Percentiles rank a stretch among this genome's conserved stretches.
These are phyloP conservation scores for Tetrahymena thermophila DNA, from an alignment of 73 alveolate genomes.

Conservation along the genomic window DNA sequence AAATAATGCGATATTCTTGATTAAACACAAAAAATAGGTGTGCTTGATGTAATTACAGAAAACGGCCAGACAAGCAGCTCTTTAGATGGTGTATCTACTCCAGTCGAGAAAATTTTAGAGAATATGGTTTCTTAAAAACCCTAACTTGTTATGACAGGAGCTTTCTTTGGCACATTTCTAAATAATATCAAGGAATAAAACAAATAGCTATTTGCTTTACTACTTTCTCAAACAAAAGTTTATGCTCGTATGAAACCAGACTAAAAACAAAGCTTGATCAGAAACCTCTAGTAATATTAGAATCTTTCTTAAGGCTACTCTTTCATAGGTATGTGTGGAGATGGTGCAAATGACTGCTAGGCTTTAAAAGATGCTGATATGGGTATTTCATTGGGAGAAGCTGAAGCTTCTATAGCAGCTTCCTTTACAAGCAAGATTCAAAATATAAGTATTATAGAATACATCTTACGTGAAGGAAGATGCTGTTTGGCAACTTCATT, in stretches of 20 bases:
- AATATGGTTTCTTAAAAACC: not conserved
- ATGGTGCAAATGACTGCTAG: constrained; percentile 78
- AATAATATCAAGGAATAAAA: not conserved
- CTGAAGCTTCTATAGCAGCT: constrained; percentile 82
- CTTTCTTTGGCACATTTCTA: constrained; percentile 10
- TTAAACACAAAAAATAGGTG: not conserved
- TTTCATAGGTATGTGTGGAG: constrained; percentile 78
- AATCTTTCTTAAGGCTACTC: not conserved
- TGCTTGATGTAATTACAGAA: not conserved
- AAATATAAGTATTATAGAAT: constrained; percentile 56
- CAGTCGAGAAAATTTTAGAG: not conserved
- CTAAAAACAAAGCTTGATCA: constrained; percentile 66
- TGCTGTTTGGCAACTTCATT: constrained; percentile 83
- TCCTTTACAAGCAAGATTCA: constrained; percentile 63
- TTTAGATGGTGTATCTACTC: not conserved
- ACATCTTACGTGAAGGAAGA: constrained; percentile 46
- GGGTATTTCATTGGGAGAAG: constrained; percentile 68
- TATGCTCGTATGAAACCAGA: constrained; percentile 85
- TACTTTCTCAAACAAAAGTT: constrained; percentile 42
- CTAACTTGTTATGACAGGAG: constrained; percentile 17
- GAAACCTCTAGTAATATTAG: constrained; percentile 48
- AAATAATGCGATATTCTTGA: constrained; percentile 20
- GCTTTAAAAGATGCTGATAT: constrained; percentile 71
- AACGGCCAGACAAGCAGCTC: not conserved
- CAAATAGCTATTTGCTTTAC: not conserved